These are phyloP conservation scores for Lactifluus rugatus DNA, from an alignment of 768 basidiomycete species.

Conservation along the genomic window DNA sequence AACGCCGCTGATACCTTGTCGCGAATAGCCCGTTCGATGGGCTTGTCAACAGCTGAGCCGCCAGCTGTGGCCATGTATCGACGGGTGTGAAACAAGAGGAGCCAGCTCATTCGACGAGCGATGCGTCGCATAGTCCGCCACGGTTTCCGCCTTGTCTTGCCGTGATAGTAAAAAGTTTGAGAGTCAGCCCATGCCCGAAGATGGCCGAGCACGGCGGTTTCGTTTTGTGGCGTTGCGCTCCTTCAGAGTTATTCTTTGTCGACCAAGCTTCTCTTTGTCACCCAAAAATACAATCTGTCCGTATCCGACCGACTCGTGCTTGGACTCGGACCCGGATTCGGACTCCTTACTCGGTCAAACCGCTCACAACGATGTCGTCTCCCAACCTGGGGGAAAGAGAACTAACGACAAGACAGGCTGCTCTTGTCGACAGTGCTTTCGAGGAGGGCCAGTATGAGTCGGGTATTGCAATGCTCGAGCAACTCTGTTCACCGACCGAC, in stretches of 20 bases:
- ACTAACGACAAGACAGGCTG: conserved; percentile 18
- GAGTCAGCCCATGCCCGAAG: background rate
- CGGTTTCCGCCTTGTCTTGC: background rate
- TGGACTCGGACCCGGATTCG: background rate
- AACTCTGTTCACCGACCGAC: conserved; percentile 47
- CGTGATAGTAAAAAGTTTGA: background rate
- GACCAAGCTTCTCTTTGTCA: background rate
- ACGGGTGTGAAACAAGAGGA: conserved; percentile 17
- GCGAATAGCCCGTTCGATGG: conserved; percentile 17
- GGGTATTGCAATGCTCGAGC: conserved; percentile 52
- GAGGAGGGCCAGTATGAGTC: conserved; percentile 71
- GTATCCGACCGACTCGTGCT: no score
- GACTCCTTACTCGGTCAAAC: background rate
- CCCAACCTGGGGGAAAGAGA: conserved; percentile 7
- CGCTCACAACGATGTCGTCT: background rate
- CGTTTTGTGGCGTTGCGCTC: background rate
- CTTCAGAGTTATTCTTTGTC: background rate
- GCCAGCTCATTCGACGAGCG: conserved; percentile 15
- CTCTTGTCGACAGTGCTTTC: conserved; percentile 60
- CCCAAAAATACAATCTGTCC: background rate
- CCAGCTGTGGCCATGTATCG: conserved; percentile 19
- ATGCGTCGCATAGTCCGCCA: background rate
- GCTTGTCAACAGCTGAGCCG: conserved; percentile 1
- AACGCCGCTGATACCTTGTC: conserved; percentile 16
- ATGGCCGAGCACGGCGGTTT: background rate